These are phyloP conservation scores for Cladosporium sp. DNA, from an alignment of 2,329 filamentous ascomycete species.

Conservation along the genomic window DNA sequence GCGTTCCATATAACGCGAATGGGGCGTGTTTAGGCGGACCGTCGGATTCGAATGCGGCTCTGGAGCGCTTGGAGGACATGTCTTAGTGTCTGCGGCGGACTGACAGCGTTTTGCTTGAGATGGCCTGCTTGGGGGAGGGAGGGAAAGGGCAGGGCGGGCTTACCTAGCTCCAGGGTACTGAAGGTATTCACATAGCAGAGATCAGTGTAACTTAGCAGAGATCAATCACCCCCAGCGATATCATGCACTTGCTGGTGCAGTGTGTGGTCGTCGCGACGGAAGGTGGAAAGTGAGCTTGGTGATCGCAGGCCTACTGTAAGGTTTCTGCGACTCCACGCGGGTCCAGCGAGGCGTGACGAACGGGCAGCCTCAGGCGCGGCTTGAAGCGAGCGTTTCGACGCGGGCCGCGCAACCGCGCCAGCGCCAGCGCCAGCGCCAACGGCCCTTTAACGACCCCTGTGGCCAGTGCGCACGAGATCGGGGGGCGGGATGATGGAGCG, in stretches of 20 bases:
- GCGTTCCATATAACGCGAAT: constrained; percentile 75
- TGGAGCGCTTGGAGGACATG: constrained; percentile 77
- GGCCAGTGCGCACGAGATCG: too few species aligned
- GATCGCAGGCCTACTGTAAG: not conserved
- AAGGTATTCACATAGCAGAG: constrained; percentile 1
- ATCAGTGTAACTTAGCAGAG: not conserved
- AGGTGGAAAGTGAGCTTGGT: too few species aligned
- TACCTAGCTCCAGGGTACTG: constrained; percentile 6
- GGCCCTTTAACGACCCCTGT: too few species aligned
- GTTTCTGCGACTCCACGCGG: not conserved
- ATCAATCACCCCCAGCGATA: too few species aligned
- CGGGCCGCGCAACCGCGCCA: too few species aligned
- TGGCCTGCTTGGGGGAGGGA: constrained; percentile 6
- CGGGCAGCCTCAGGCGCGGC: too few species aligned
- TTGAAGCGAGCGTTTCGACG: too few species aligned
- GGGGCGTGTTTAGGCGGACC: constrained; percentile 53
- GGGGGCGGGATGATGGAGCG: too few species aligned
- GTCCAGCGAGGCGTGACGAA: too few species aligned
- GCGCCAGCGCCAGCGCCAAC: too few species aligned
- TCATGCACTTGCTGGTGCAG: too few species aligned
- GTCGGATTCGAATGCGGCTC: constrained; percentile 71
- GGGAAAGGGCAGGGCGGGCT: constrained; percentile 4
- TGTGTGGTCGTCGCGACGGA: too few species aligned
- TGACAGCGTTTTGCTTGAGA: constrained; percentile 25
- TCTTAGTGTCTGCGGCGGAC: constrained; percentile 21